A percentile compares a stretch with the other conserved stretches of the same genome.
phyloP scores from a whole-genome alignment of 2,329 filamentous ascomycete genomes.

The Chrysoporthe austroafricana region DNA sequence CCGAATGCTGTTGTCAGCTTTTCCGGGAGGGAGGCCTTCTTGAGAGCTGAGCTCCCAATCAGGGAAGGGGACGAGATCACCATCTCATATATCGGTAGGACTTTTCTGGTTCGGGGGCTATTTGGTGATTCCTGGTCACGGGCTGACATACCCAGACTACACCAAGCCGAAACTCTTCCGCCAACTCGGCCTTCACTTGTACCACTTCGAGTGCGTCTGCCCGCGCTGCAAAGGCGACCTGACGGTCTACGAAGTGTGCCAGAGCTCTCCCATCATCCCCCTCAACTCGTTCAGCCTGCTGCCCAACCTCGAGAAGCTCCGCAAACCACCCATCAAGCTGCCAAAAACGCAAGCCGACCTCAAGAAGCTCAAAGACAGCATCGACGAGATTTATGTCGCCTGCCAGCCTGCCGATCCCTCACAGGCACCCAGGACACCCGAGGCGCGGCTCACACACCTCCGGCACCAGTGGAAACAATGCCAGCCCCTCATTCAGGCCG shows the following conservation, averaged over 20 bases:
- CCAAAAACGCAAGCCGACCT: conserved; percentile 33
- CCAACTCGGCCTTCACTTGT: conserved; percentile 48
- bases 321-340: conserved; percentile 37
- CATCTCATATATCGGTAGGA: conserved; percentile 64
- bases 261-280: conserved; percentile 43
- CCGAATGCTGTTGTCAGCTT: conserved; percentile 65
- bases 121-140: neutral
- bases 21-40: conserved; percentile 51
- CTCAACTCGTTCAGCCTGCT: conserved; percentile 52
- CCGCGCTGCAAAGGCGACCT: conserved; percentile 54
- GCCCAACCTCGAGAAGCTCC: conserved; percentile 42
- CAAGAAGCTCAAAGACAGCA: conserved; percentile 34
- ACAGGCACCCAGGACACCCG: conserved; percentile 23
- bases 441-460: conserved; percentile 33
- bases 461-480: conserved; percentile 43
- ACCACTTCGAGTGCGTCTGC: conserved; percentile 58
- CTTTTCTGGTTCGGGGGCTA: neutral
- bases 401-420: conserved; percentile 31
- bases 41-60: conserved; percentile 56
- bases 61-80: conserved; percentile 58
- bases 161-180: conserved; percentile 50
- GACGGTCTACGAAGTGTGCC: conserved; percentile 57
- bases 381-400: conserved; percentile 39
- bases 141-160: conserved; percentile 45
- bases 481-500: conserved; percentile 41